These are phyloP conservation scores for Jaenimonas drosophilae DNA, from an alignment of 208 protist species.

Conservation along the genomic window DNA sequence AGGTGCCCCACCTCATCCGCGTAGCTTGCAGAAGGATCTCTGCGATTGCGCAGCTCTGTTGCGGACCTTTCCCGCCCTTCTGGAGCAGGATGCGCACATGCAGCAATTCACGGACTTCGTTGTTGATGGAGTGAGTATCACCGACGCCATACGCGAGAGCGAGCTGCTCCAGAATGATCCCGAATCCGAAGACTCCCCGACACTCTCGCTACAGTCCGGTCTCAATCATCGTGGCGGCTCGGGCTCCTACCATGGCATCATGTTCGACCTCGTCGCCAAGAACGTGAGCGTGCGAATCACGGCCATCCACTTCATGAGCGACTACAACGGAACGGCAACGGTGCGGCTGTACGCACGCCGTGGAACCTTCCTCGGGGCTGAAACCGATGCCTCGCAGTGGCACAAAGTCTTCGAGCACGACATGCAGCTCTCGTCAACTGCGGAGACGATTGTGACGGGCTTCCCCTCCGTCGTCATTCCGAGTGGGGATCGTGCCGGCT, in stretches of 20 bases:
- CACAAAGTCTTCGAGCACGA: slow-evolving; percentile 39
- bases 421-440: slow-evolving; percentile 36
- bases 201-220: slow-evolving; percentile 45
- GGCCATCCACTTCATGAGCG: slow-evolving; percentile 69
- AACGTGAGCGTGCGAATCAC: slow-evolving; percentile 50
- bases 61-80: too few species aligned
- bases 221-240: slow-evolving; percentile 35
- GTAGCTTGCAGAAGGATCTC: too few species aligned
- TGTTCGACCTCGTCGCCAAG: slow-evolving; percentile 87
- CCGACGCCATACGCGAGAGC: too few species aligned
- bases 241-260: slow-evolving; percentile 83
- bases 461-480: slow-evolving; percentile 69
- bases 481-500: slow-evolving; percentile 37
- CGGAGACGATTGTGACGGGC: slow-evolving; percentile 39
- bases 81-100: too few species aligned
- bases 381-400: slow-evolving; percentile 40
- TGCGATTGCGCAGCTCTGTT: too few species aligned
- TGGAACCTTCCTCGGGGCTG: slow-evolving; percentile 66
- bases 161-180: too few species aligned
- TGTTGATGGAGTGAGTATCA: too few species aligned
- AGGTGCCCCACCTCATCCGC: too few species aligned
- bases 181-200: slow-evolving; percentile 31
- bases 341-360: slow-evolving; percentile 63
- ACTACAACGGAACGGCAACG: slow-evolving; percentile 40
- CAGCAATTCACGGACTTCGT: too few species aligned